phyloP scores from a whole-genome alignment of 164 flowering plant species.

The Chloranthus sessilifolius region DNA sequence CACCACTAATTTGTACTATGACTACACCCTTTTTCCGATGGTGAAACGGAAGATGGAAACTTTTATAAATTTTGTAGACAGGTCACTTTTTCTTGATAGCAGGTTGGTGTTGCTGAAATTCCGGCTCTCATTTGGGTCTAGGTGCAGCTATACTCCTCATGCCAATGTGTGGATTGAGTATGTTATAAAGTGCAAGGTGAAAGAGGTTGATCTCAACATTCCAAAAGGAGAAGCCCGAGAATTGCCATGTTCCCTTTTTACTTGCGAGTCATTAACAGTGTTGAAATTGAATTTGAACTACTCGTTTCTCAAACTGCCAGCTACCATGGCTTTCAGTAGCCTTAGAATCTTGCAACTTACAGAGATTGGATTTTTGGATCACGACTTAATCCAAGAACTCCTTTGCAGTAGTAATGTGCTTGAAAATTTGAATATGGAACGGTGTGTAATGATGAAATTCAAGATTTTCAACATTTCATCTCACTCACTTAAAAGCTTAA shows the following conservation, averaged over 20 bases:
- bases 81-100: background rate
- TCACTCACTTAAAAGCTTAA: slow-evolving; percentile 1
- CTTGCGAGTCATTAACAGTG: background rate
- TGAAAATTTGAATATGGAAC: slow-evolving; percentile 2
- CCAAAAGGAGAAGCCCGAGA: background rate
- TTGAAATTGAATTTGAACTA: slow-evolving; percentile 3
- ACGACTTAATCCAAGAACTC: background rate
- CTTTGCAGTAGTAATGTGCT: background rate
- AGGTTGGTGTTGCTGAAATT: background rate
- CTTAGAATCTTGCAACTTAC: slow-evolving; percentile 2
- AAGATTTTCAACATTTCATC: background rate
- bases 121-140: background rate
- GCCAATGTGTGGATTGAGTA: background rate
- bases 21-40: background rate
- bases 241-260: background rate
- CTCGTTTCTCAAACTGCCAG: background rate
- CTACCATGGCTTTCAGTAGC: slow-evolving; percentile 1
- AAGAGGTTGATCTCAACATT: slow-evolving; percentile 3
- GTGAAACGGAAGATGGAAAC: background rate
- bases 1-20: background rate
- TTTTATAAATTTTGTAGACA: slow-evolving; percentile 7
- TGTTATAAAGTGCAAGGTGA: background rate
- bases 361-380: background rate
- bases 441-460: background rate
- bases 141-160: background rate